Conservation (phyloP, 2,329 filamentous ascomycete species). For the Colletotrichum somersetense region DNA sequence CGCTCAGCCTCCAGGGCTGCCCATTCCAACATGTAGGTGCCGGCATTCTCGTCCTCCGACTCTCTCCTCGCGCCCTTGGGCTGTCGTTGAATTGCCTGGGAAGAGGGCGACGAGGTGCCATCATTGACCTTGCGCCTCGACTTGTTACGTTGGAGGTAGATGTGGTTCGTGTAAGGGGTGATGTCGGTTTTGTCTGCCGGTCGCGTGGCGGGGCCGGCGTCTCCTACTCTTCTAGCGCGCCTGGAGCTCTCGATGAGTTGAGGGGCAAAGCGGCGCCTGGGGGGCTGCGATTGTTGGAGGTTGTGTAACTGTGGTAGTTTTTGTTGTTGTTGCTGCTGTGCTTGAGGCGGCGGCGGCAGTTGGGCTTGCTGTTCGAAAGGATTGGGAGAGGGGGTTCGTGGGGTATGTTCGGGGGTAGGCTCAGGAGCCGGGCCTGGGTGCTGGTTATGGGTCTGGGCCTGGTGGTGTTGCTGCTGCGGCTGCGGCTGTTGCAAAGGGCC, state of each 20-base stretch:
- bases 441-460: constrained; percentile 19
- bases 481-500: constrained; percentile 42
- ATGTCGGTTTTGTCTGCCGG: constrained; percentile 80
- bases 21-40: constrained; percentile 82
- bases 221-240: constrained; percentile 75
- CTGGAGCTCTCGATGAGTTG: constrained; percentile 85
- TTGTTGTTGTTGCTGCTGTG: not conserved
- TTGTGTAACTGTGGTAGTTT: constrained; percentile 63
- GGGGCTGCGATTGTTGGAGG: constrained; percentile 43
- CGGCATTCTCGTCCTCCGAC: constrained; percentile 80
- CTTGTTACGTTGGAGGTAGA: constrained; percentile 63
- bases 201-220: constrained; percentile 71
- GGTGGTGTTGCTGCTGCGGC: constrained; percentile 41
- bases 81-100: constrained; percentile 50
- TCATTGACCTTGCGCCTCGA: constrained; percentile 53
- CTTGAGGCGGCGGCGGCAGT: constrained; percentile 10
- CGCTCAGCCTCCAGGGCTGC: constrained; percentile 84
- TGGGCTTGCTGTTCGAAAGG: constrained; percentile 45
- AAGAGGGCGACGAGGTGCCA: constrained; percentile 42
- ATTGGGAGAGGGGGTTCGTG: constrained; percentile 61
- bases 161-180: constrained; percentile 72
- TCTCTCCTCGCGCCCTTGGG: constrained; percentile 68
- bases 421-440: constrained; percentile 67
- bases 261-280: constrained; percentile 73
- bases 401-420: constrained; percentile 66